A percentile compares a stretch with the other conserved stretches of the same genome.
Evolutionary conservation across 257 asterid species (phyloP).

Genomic region (Primulina huaijiensis): DNA sequence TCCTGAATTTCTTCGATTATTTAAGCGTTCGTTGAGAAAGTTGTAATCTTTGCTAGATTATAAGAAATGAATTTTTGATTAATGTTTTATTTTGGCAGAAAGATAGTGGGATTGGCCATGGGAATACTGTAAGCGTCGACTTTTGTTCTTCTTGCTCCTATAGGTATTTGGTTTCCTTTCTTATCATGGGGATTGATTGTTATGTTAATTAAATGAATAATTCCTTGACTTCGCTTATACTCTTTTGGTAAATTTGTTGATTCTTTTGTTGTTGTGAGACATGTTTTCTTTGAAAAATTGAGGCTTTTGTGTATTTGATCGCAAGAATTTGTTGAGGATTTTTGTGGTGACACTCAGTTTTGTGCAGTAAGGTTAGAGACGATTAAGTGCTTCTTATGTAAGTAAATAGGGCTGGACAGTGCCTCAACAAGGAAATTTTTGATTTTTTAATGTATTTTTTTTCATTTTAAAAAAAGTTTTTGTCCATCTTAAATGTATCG

Average conservation of each 20-base stretch:
- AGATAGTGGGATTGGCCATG: slow-evolving; percentile 60
- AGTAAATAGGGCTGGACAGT: not conserved
- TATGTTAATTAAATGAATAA: not conserved
- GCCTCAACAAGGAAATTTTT: not conserved
- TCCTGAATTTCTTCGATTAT: slow-evolving; percentile 9
- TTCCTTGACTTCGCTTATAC: not conserved
- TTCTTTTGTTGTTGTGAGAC: not conserved
- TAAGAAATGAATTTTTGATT: not conserved
- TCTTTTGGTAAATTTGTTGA: slow-evolving; percentile 14
- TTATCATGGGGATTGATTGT: not conserved
- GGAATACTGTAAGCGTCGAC: slow-evolving; percentile 78
- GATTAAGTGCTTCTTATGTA: not conserved
- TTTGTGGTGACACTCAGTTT: not conserved
- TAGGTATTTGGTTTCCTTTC: slow-evolving; percentile 38
- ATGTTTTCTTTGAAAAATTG: not conserved
- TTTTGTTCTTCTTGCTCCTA: slow-evolving; percentile 93
- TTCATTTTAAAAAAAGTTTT: no score
- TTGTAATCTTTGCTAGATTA: not conserved
- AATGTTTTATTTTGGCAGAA: slow-evolving; percentile 37
- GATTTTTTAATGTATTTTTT: no score
- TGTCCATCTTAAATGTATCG: not conserved
- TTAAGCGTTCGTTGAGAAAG: not conserved
- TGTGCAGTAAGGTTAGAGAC: slow-evolving; percentile 11
- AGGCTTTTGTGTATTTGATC: not conserved
- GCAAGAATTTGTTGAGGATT: slow-evolving; percentile 7